A percentile compares a stretch with the other conserved stretches of the same genome.
Evolutionary conservation across 495 filamentous ascomycete species (phyloP).

Genomic region (Aspergillus haitiensis): DNA sequence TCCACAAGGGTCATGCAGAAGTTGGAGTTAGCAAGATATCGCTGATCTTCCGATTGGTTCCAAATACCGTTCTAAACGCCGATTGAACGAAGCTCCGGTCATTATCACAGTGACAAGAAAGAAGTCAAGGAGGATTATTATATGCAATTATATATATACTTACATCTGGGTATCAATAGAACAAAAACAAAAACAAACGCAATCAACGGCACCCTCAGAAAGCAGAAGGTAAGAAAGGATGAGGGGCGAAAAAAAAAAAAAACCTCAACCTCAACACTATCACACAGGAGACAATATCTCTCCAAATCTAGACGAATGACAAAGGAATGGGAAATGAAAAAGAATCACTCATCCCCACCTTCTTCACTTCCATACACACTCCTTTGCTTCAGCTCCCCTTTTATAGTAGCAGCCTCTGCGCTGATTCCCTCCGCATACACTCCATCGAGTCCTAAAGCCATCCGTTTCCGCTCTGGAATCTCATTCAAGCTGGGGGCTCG

Average conservation of each 20-base stretch:
- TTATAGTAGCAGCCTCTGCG: conserved; percentile 4
- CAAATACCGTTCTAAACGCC: conserved; percentile 10
- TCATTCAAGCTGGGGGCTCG: conserved; percentile 64
- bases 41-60: conserved; percentile 12
- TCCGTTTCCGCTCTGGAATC: conserved; percentile 53
- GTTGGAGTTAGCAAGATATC: conserved; percentile 10
- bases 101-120: neutral
- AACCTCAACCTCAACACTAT: neutral
- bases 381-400: conserved; percentile 6
- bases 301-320: neutral
- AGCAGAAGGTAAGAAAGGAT: neutral
- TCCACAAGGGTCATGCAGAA: neutral
- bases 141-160: conserved; percentile 11
- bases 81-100: conserved; percentile 11
- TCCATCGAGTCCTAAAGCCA: conserved; percentile 49
- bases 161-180: conserved; percentile 24
- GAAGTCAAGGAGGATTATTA: neutral
- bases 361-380: neutral
- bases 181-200: neutral
- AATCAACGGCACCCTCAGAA: neutral
- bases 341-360: neutral
- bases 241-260: neutral
- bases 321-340: neutral
- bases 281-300: neutral
- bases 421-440: conserved; percentile 17